Conservation (phyloP, 2,329 filamentous ascomycete genomes). For the Cladophialophora immunda region DNA sequence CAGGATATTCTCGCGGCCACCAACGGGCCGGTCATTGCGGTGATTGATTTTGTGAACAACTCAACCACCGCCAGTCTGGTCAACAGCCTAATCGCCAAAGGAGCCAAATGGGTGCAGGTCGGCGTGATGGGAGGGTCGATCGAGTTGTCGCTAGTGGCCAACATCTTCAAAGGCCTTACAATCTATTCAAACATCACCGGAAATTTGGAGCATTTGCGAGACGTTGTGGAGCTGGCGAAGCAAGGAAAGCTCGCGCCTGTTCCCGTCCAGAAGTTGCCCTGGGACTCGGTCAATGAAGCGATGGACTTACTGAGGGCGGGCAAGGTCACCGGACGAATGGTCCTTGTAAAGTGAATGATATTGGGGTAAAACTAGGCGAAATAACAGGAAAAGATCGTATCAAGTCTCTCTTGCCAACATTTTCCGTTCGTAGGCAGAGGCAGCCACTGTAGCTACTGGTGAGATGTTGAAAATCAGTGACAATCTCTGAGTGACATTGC, state of each 20-base stretch:
- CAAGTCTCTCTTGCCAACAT: too few relatives aligned
- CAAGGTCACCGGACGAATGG: conserved; percentile 32
- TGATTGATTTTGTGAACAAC: conserved; percentile 37
- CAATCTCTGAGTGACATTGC: too few relatives aligned
- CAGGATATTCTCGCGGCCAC: conserved; percentile 23
- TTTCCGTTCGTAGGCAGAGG: too few relatives aligned
- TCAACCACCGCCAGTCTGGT: conserved; percentile 28
- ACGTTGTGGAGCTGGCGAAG: conserved; percentile 23
- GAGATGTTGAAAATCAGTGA: too few relatives aligned
- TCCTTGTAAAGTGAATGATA: conserved; percentile 7
- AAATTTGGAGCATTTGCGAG: conserved; percentile 22
- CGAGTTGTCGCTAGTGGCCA: conserved; percentile 26
- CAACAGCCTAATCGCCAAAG: conserved; percentile 21
- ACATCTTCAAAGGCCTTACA: conserved; percentile 22
- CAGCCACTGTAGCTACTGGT: too few relatives aligned
- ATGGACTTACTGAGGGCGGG: conserved; percentile 26
- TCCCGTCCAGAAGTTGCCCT: conserved; percentile 27
- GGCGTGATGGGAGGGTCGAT: conserved; percentile 34
- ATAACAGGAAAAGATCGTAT: too few relatives aligned
- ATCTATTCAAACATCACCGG: conserved; percentile 30
- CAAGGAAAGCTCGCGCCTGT: conserved; percentile 22
- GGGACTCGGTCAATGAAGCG: conserved; percentile 29
- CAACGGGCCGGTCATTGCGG: conserved; percentile 23
- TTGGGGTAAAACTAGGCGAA: too few relatives aligned
- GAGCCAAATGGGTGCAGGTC: conserved; percentile 32